These are phyloP conservation scores for Eutrema salsugineum DNA, from an alignment of 441 rosid species.

Conservation along the genomic window DNA sequence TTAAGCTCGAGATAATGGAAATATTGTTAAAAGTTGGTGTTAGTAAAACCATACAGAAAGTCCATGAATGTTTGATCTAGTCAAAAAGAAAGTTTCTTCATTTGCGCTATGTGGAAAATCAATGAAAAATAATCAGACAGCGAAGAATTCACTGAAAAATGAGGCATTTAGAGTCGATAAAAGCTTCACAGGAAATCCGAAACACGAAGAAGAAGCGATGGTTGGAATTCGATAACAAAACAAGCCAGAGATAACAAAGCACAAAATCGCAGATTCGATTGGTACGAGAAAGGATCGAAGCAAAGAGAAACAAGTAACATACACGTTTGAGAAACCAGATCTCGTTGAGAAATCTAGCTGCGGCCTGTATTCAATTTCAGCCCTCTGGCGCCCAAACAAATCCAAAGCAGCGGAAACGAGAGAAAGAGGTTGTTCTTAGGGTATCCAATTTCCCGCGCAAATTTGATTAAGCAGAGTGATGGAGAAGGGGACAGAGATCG, in stretches of 20 bases:
- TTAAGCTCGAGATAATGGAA: not conserved
- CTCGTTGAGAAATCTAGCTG: constrained; percentile 9
- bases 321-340: constrained; percentile 21
- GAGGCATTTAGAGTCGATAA: not conserved
- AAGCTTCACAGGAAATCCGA: not conserved
- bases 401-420: not conserved
- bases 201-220: not conserved
- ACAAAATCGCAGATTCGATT: constrained; percentile 2
- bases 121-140: not conserved
- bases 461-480: constrained; percentile 15
- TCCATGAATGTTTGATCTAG: constrained; percentile 12
- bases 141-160: not conserved
- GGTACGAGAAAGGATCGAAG: not conserved
- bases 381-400: not conserved
- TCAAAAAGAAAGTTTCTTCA: constrained; percentile 18
- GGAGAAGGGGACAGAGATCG: constrained; percentile 23
- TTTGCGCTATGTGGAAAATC: not conserved
- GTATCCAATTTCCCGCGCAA: constrained; percentile 31
- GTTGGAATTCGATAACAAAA: not conserved
- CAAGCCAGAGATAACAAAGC: not conserved
- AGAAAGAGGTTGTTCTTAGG: not conserved
- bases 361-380: not conserved
- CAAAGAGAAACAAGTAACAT: not conserved
- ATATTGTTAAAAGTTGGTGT: not conserved
- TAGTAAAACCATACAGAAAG: not conserved